These are phyloP conservation scores for Lippia alba DNA, from an alignment of 305 asterid species.

Conservation along the genomic window DNA sequence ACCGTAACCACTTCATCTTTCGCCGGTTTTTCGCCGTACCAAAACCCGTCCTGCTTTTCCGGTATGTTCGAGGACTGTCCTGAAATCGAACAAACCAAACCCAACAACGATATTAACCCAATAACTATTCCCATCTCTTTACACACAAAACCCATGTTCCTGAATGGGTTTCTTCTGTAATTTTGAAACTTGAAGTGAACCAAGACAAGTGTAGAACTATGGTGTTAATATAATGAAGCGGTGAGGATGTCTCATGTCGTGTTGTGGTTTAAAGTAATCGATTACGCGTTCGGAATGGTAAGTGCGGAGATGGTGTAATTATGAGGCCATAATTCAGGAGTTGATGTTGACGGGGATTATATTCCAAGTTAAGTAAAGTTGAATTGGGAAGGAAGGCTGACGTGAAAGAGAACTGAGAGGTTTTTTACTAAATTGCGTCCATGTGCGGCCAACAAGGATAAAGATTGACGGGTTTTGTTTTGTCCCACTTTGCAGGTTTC, in stretches of 20 bases:
- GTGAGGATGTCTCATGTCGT: not conserved
- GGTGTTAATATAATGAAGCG: not conserved
- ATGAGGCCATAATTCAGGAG: not conserved
- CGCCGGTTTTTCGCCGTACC: constrained; percentile 49
- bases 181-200: too few species aligned
- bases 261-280: too few species aligned
- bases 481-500: too few species aligned
- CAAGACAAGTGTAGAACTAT: too few species aligned
- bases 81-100: constrained; percentile 14
- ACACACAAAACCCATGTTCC: constrained; percentile 26
- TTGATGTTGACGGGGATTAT: not conserved
- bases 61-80: constrained; percentile 52
- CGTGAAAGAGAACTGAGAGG: not conserved
- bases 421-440: not conserved
- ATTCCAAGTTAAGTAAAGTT: not conserved
- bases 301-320: not conserved
- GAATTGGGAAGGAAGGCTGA: not conserved
- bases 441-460: not conserved
- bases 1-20: constrained; percentile 41
- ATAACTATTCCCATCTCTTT: not conserved
- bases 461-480: not conserved
- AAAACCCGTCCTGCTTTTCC: constrained; percentile 64
- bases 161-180: not conserved
- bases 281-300: too few species aligned
- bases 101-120: constrained; percentile 20